Evolutionary conservation across 2,329 filamentous ascomycete genomes (phyloP).

Genomic region (Ilyonectria destructans): DNA sequence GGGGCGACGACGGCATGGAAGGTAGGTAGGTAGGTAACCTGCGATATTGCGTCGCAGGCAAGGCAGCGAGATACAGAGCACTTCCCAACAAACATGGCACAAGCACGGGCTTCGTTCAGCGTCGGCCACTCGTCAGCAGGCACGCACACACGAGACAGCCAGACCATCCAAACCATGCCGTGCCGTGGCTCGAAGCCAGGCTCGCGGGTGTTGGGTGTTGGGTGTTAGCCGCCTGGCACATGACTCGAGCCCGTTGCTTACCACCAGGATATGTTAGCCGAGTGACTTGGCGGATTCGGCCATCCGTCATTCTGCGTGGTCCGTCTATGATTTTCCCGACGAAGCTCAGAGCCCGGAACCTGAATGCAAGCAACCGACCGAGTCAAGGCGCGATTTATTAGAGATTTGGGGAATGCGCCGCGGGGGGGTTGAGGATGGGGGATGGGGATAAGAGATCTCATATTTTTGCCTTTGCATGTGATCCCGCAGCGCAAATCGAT

Average conservation of each 20-base stretch:
- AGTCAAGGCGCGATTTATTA: neutral
- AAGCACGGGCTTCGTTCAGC: slow-evolving; percentile 17
- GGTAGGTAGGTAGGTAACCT: neutral
- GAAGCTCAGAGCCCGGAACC: neutral
- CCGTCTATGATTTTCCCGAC: neutral
- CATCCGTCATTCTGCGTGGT: neutral
- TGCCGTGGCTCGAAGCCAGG: neutral
- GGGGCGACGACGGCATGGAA: slow-evolving; percentile 1
- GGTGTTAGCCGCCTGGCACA: slow-evolving; percentile 17
- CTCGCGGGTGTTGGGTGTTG: neutral
- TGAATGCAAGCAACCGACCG: neutral
- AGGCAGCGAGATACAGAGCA: neutral
- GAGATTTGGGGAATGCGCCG: slow-evolving; percentile 1
- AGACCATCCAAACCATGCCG: neutral
- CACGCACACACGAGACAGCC: slow-evolving; percentile 3
- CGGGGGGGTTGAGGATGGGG: slow-evolving; percentile 1
- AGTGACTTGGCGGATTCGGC: neutral
- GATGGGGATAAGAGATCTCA: slow-evolving; percentile 14
- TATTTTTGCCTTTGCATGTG: slow-evolving; percentile 45
- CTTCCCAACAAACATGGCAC: slow-evolving; percentile 13
- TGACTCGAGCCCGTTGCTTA: slow-evolving; percentile 23
- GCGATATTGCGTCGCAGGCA: neutral
- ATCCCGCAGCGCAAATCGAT: slow-evolving; percentile 35
- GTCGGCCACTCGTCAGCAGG: slow-evolving; percentile 24
- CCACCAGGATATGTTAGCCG: neutral